A percentile compares a stretch with the other conserved stretches of the same genome.
Evolutionary conservation across 768 basidiomycete species (phyloP).

Genomic region (Russula brevipes): DNA sequence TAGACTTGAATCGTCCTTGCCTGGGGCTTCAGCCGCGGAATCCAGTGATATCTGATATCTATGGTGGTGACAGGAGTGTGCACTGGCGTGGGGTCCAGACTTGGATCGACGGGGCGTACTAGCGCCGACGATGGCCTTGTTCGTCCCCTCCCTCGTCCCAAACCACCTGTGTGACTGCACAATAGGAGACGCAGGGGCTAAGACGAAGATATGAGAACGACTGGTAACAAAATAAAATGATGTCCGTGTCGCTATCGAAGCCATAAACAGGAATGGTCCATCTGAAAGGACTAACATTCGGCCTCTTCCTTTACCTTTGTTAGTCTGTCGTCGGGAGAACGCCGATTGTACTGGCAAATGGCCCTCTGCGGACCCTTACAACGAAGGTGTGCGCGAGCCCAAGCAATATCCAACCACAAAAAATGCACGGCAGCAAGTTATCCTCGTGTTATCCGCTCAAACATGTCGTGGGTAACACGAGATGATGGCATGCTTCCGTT

Average conservation of each 20-base stretch:
- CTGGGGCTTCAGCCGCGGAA: conserved; percentile 6
- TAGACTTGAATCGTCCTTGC: background rate
- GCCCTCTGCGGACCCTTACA: background rate
- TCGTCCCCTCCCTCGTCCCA: background rate
- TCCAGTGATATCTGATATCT: background rate
- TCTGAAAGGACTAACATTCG: background rate
- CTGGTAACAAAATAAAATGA: background rate
- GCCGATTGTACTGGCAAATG: background rate
- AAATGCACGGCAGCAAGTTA: background rate
- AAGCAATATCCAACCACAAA: background rate
- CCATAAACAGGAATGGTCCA: background rate
- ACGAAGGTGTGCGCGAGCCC: background rate
- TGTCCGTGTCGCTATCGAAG: background rate
- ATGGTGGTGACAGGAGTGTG: background rate
- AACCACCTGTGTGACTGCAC: too few species aligned
- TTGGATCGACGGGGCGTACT: background rate
- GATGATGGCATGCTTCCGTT: background rate
- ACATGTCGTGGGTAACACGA: background rate
- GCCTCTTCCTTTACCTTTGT: background rate
- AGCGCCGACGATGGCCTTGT: background rate
- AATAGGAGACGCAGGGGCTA: background rate
- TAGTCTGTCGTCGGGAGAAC: background rate
- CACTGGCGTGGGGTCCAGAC: background rate
- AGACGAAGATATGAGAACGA: background rate
- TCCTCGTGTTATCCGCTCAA: background rate